A percentile compares a stretch with the other conserved stretches of the same genome.
phyloP scores from a whole-genome alignment of 2,329 filamentous ascomycete species.

The Aspergillus chevalieri region DNA sequence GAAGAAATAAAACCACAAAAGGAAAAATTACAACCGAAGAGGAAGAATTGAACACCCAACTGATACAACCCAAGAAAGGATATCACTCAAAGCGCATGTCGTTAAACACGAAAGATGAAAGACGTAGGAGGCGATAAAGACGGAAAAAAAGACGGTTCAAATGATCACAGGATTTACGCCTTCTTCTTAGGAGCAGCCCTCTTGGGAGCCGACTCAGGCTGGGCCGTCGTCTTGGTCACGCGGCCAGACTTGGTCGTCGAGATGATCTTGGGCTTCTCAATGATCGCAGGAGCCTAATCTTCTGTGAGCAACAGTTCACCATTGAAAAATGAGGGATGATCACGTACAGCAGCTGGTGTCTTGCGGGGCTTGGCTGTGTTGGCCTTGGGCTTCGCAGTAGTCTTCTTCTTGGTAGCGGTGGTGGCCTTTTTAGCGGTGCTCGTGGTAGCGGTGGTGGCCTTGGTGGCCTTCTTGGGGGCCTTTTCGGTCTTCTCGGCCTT shows the following conservation, averaged over 20 bases:
- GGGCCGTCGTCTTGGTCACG: slow-evolving; percentile 62
- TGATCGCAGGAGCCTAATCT: slow-evolving; percentile 56
- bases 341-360: slow-evolving; percentile 38
- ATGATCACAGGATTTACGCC: slow-evolving; percentile 4
- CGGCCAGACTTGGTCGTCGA: slow-evolving; percentile 83
- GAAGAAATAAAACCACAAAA: slow-evolving; percentile 17
- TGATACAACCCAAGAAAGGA: slow-evolving; percentile 21
- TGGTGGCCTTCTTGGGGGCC: slow-evolving; percentile 11
- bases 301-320: slow-evolving; percentile 15
- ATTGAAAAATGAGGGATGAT: not conserved
- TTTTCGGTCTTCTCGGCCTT: slow-evolving; percentile 20
- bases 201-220: slow-evolving; percentile 29
- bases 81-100: slow-evolving; percentile 8
- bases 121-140: slow-evolving; percentile 2
- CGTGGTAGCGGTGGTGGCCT: slow-evolving; percentile 39
- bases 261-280: slow-evolving; percentile 63
- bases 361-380: slow-evolving; percentile 52
- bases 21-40: slow-evolving; percentile 25
- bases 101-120: slow-evolving; percentile 9
- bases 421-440: slow-evolving; percentile 42
- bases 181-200: slow-evolving; percentile 21
- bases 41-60: slow-evolving; percentile 13
- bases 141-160: slow-evolving; percentile 7
- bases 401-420: slow-evolving; percentile 45
- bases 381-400: slow-evolving; percentile 47